Percentiles rank a stretch among this genome's conserved stretches.
Conservation (phyloP, 179 eudicot species). For the Pouteria campechiana region DNA sequence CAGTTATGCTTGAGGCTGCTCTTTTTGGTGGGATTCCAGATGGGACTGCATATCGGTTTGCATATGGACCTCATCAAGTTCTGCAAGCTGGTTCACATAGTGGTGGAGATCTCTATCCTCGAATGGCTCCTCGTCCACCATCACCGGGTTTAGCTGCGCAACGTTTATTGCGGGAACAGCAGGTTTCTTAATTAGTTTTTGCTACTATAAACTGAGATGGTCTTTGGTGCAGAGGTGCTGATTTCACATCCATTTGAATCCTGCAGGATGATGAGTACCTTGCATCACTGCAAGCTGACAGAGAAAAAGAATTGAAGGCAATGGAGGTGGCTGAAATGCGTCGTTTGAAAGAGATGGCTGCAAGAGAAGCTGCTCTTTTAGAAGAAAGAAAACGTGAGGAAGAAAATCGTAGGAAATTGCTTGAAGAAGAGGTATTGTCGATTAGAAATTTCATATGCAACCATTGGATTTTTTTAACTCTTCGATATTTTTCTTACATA, state of each 20-base stretch:
- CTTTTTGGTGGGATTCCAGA: conserved; percentile 90
- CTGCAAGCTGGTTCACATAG: conserved; percentile 37
- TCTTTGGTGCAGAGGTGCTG: not conserved
- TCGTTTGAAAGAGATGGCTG: conserved; percentile 41
- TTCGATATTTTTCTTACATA: too few relatives aligned
- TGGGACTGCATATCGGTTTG: conserved; percentile 33
- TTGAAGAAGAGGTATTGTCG: conserved; percentile 62
- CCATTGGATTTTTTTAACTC: too few relatives aligned
- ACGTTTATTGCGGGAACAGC: conserved; percentile 75
- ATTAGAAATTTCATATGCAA: conserved; percentile 1
- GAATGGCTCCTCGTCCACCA: conserved; percentile 64
- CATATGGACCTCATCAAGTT: conserved; percentile 42
- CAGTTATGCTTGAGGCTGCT: conserved; percentile 98
- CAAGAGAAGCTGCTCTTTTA: conserved; percentile 56
- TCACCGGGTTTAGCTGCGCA: conserved; percentile 85
- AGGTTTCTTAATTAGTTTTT: conserved; percentile 27
- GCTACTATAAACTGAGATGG: not conserved
- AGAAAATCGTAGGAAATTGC: conserved; percentile 39
- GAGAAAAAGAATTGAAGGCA: conserved; percentile 69
- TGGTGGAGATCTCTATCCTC: conserved; percentile 13
- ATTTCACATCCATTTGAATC: not conserved
- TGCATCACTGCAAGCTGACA: conserved; percentile 94
- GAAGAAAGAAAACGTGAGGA: conserved; percentile 64
- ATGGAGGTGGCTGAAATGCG: conserved; percentile 39
- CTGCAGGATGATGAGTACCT: conserved; percentile 87